A percentile compares a stretch with the other conserved stretches of the same genome.
phyloP scores from a whole-genome alignment of 192 early-diverging fungal species.

The Endogone sp. region DNA sequence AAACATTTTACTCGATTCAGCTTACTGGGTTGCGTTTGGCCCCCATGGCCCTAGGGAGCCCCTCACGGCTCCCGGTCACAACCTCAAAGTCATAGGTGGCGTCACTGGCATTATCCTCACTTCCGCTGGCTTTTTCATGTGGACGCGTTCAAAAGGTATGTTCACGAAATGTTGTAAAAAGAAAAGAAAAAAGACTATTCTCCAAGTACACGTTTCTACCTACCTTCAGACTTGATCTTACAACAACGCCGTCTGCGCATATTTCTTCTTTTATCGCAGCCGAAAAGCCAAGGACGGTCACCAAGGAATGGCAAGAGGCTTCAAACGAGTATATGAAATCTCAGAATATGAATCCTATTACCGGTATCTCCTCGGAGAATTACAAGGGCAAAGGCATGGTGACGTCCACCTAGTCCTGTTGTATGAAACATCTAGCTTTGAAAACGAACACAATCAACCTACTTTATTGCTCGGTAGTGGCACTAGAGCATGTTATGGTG shows the following conservation, averaged over 20 bases:
- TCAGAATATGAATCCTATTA: slow-evolving; percentile 75
- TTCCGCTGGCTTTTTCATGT: slow-evolving; percentile 51
- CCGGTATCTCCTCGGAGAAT: slow-evolving; percentile 72
- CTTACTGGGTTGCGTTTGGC: slow-evolving; percentile 95
- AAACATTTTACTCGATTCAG: slow-evolving; percentile 33
- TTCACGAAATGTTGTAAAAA: slow-evolving; percentile 1
- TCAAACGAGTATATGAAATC: slow-evolving; percentile 66
- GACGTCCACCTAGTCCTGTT: slow-evolving; percentile 34
- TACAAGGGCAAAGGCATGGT: slow-evolving; percentile 77
- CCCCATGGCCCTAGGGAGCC: slow-evolving; percentile 85
- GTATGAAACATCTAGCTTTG: slow-evolving; percentile 11
- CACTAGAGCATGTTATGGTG: too few species aligned
- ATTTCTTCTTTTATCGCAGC: slow-evolving; percentile 36
- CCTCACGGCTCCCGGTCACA: slow-evolving; percentile 61
- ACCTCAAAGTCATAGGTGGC: slow-evolving; percentile 65
- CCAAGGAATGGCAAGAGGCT: slow-evolving; percentile 84
- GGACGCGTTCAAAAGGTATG: slow-evolving; percentile 53
- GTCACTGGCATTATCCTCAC: slow-evolving; percentile 51
- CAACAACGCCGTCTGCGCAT: slow-evolving; percentile 3
- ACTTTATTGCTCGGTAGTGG: too few species aligned
- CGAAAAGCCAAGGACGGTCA: slow-evolving; percentile 60
- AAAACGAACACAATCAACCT: background rate
- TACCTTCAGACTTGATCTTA: slow-evolving; percentile 6
- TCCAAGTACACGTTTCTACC: too few species aligned
- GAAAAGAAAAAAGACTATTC: too few species aligned